Evolutionary conservation across 1,139 yeast genomes (phyloP), one percentile per base, ranked within the genome.

Genomic region (Wickerhamomyces sp.): DNA sequence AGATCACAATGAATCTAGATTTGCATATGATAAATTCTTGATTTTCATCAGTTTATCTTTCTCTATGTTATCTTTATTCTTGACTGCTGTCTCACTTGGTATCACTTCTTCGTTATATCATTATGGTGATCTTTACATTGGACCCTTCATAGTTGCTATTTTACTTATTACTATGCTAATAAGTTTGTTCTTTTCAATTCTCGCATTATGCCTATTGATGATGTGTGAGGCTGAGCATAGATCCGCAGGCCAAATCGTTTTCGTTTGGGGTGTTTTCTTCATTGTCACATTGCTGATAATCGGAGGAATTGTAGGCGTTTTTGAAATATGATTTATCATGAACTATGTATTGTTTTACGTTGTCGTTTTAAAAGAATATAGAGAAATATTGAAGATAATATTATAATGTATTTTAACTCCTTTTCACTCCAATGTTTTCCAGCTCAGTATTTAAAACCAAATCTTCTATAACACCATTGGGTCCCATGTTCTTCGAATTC

Each of bases 401-500:
- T 22, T 22, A 22, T 12, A 22, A 12, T 22, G 12, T 22, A n/a
- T n/a, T 3, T 26, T 13, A 9, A 7, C 16, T 13, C 28, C 12
- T 14, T 7, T 13, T 3, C 15, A 26, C n/a, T 4, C 28, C n/a
- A 13, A 13, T 13, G 15, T 13, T 26, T 29, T 18, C 36, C 54
- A 10, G 10, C 7, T 13, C 36, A 55, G 37, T 61, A 54, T 51
- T 70, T 76, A 52, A 75, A 81, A 2, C 89, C 89, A 65, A 84
- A 83, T 55, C 83, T 81, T 49, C 79, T 76, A 49, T 79, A 85
- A 32, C 86, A 78, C 82, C 88, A 82, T 48, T 81, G 85, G 14
- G 81, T 72, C 0, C 97, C 97, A 56, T 86, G 84, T 60, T 90
- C 97, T 52, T 78, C 73, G 56, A 89, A 90, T 41, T 90, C 97